Evolutionary conservation across 768 basidiomycete species (phyloP).

Genomic region (Cystofilobasidium bisporidii): DNA sequence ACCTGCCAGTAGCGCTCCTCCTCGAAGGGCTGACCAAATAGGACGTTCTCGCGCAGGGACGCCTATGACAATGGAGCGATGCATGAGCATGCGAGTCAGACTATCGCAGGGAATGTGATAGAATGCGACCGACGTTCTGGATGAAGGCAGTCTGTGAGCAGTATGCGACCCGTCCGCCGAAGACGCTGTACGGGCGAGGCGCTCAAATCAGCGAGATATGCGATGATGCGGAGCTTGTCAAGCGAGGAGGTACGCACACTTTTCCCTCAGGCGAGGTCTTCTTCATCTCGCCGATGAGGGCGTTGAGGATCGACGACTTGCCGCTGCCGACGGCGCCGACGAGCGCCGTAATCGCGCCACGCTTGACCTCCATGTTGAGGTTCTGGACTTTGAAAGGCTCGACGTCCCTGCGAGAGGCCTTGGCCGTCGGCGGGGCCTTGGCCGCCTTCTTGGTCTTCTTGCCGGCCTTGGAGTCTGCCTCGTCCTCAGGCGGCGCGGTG

Average conservation of each 20-base stretch:
- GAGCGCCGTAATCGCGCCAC: conserved; percentile 70
- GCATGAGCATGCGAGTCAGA: background rate
- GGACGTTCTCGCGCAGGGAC: conserved; percentile 41
- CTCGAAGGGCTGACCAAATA: conserved; percentile 75
- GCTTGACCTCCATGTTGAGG: conserved; percentile 58
- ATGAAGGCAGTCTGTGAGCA: conserved; percentile 89
- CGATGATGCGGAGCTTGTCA: too few species aligned
- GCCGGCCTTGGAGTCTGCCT: conserved; percentile 30
- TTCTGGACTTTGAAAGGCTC: conserved; percentile 56
- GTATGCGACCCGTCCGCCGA: conserved; percentile 62
- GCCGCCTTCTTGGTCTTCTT: conserved; percentile 17
- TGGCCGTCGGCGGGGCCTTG: background rate
- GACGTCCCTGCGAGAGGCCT: too few species aligned
- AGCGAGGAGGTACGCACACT: conserved; percentile 56
- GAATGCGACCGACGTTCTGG: conserved; percentile 47
- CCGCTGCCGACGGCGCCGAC: conserved; percentile 72
- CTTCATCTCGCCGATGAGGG: conserved; percentile 72
- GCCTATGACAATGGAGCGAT: too few species aligned
- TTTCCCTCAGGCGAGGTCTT: conserved; percentile 48
- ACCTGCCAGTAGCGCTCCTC: conserved; percentile 73
- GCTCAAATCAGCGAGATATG: too few species aligned
- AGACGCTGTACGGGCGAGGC: conserved; percentile 40
- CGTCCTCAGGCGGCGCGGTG: conserved; percentile 33
- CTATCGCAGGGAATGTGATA: background rate
- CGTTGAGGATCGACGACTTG: conserved; percentile 49